Conservation (phyloP, 1,139 yeast genomes). For the Yamadazyma trypodendri region DNA sequence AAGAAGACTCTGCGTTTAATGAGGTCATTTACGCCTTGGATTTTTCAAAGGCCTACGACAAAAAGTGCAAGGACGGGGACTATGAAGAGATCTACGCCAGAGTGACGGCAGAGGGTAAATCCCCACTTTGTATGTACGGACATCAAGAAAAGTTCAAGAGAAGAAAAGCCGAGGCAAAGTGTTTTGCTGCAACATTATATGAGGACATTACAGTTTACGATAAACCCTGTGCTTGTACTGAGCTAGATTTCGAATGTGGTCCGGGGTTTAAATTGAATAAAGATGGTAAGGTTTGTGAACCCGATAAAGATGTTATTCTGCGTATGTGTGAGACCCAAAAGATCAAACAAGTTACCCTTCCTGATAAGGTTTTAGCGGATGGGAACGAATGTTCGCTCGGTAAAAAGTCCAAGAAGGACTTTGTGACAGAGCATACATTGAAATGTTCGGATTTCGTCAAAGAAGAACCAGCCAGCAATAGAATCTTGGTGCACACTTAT, state of each 20-base stretch:
- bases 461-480: slow-evolving; percentile 22
- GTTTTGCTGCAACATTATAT: slow-evolving; percentile 63
- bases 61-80: slow-evolving; percentile 53
- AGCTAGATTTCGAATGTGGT: slow-evolving; percentile 71
- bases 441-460: slow-evolving; percentile 33
- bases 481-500: slow-evolving; percentile 20
- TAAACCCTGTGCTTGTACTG: slow-evolving; percentile 66
- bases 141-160: slow-evolving; percentile 65
- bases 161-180: slow-evolving; percentile 66
- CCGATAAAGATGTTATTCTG: slow-evolving; percentile 37
- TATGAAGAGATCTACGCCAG: slow-evolving; percentile 71
- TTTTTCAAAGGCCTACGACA: slow-evolving; percentile 56
- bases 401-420: slow-evolving; percentile 25
- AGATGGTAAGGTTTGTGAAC: slow-evolving; percentile 48
- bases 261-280: slow-evolving; percentile 49
- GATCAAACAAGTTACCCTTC: slow-evolving; percentile 23
- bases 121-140: slow-evolving; percentile 72
- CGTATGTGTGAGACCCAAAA: slow-evolving; percentile 25
- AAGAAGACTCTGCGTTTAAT: slow-evolving; percentile 11
- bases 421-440: slow-evolving; percentile 25
- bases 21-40: slow-evolving; percentile 52
- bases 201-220: slow-evolving; percentile 57
- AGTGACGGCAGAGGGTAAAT: slow-evolving; percentile 41
- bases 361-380: slow-evolving; percentile 42
- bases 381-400: slow-evolving; percentile 51